Evolutionary conservation across 2,329 filamentous ascomycete genomes (phyloP).

Genomic region (Diaporthe vexans): DNA sequence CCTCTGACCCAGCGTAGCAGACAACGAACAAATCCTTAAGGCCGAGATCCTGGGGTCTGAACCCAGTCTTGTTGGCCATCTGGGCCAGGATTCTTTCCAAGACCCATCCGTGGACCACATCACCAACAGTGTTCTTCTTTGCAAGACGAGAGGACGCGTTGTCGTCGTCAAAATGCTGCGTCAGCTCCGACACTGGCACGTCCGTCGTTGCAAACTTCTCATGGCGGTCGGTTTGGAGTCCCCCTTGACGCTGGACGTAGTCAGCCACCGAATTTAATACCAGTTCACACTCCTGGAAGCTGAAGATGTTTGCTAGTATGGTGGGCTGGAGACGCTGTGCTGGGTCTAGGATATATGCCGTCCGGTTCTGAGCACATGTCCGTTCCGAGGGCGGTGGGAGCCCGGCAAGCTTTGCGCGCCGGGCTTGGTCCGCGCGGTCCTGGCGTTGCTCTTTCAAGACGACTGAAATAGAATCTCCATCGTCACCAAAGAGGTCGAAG

Average conservation of each 20-base stretch:
- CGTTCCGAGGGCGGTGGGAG: conserved; percentile 31
- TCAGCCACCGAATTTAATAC: conserved; percentile 34
- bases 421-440: conserved; percentile 37
- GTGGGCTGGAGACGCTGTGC: conserved; percentile 39
- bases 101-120: conserved; percentile 26
- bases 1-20: conserved; percentile 24
- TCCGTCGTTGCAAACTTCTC: conserved; percentile 41
- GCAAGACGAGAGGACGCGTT: not conserved
- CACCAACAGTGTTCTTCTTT: not conserved
- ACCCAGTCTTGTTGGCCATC: conserved; percentile 35
- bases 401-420: conserved; percentile 37
- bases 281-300: conserved; percentile 31
- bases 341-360: conserved; percentile 37
- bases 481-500: conserved; percentile 37
- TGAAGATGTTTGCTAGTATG: conserved; percentile 16
- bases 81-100: conserved; percentile 18
- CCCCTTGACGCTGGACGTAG: conserved; percentile 34
- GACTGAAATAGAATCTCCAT: conserved; percentile 8
- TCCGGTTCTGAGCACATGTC: conserved; percentile 39
- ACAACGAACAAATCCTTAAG: conserved; percentile 40
- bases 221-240: conserved; percentile 36
- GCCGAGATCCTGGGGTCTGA: conserved; percentile 32
- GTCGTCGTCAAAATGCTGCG: not conserved
- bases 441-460: not conserved
- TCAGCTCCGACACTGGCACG: conserved; percentile 38